Percentiles rank a stretch among this genome's conserved stretches.
These are phyloP conservation scores for Lachancea mirantina DNA, from an alignment of 805 yeast genomes.

Conservation along the genomic window DNA sequence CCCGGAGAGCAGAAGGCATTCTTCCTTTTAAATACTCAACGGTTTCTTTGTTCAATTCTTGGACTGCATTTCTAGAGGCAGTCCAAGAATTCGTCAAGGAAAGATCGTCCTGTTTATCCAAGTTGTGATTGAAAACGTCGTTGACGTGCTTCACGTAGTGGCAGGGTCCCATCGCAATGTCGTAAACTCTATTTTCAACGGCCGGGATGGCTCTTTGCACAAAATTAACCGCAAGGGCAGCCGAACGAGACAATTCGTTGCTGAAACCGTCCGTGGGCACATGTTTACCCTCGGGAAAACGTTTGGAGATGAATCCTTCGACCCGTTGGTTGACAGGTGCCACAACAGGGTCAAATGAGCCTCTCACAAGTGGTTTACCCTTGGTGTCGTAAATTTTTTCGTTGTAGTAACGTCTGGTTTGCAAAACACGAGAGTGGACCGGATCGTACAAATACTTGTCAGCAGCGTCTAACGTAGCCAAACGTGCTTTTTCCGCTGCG, in stretches of 20 bases:
- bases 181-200: slow-evolving; percentile 21
- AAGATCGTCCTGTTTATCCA: slow-evolving; percentile 35
- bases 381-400: slow-evolving; percentile 46
- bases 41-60: slow-evolving; percentile 30
- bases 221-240: slow-evolving; percentile 36
- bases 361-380: slow-evolving; percentile 56
- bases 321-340: slow-evolving; percentile 54
- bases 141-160: slow-evolving; percentile 31
- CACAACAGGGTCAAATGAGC: slow-evolving; percentile 56
- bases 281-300: slow-evolving; percentile 40
- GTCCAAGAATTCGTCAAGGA: slow-evolving; percentile 23
- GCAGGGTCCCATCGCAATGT: slow-evolving; percentile 31
- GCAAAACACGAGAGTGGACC: slow-evolving; percentile 39
- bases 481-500: slow-evolving; percentile 33
- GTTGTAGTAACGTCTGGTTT: slow-evolving; percentile 45
- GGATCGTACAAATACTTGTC: slow-evolving; percentile 39
- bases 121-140: slow-evolving; percentile 35
- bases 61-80: slow-evolving; percentile 30
- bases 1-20: too few relatives aligned
- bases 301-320: slow-evolving; percentile 37
- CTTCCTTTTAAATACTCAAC: slow-evolving; percentile 11
- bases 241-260: slow-evolving; percentile 53
- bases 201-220: slow-evolving; percentile 34
- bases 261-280: slow-evolving; percentile 40
- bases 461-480: slow-evolving; percentile 26